Conservation (phyloP, 2,329 filamentous ascomycete genomes). For the Phialocephala subalpina region DNA sequence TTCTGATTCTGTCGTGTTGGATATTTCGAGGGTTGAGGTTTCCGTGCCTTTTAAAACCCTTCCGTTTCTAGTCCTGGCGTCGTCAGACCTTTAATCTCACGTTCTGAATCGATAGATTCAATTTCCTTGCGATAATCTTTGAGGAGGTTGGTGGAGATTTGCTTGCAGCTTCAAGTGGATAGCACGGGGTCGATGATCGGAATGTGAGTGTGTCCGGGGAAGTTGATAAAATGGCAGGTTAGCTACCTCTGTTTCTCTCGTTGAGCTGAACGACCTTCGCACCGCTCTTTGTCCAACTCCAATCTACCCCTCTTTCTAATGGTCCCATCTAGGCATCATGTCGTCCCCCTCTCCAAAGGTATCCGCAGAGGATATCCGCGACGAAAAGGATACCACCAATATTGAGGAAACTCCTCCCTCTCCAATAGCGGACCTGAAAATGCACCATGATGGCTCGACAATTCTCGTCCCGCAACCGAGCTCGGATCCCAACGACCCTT, state of each 20-base stretch:
- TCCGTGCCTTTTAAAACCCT: neutral
- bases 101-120: neutral
- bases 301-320: neutral
- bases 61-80: neutral
- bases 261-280: neutral
- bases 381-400: neutral
- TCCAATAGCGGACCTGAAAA: neutral
- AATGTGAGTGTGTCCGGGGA: neutral
- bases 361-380: neutral
- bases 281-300: neutral
- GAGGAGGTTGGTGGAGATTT: neutral
- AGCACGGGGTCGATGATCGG: neutral
- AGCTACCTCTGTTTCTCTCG: neutral
- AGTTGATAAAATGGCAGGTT: neutral
- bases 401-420: neutral
- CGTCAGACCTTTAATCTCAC: slow-evolving; percentile 1
- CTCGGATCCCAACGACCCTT: slow-evolving; percentile 55
- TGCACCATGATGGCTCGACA: slow-evolving; percentile 21
- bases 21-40: neutral
- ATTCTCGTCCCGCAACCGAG: slow-evolving; percentile 49
- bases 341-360: neutral
- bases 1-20: too few relatives aligned
- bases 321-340: too few relatives aligned
- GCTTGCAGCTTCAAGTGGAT: neutral
- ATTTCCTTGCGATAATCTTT: neutral